Conservation (phyloP, 169 alveolate species). For the Eimeria sp. region DNA sequence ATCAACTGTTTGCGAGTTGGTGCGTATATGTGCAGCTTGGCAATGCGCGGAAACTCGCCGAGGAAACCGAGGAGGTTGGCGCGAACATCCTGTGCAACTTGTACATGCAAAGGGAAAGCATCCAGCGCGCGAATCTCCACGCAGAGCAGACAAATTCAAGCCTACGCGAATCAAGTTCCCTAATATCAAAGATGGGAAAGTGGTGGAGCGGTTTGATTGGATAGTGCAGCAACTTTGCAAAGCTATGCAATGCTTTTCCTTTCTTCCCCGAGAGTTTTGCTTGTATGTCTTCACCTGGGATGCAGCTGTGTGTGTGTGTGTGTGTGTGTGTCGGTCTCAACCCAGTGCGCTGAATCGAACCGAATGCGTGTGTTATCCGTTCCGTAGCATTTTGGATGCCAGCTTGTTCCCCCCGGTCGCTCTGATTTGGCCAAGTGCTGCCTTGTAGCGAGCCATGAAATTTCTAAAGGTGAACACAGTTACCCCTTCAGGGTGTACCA, state of each 20-base stretch:
- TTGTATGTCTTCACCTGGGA: neutral
- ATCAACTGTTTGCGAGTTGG: neutral
- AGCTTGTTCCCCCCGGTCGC: neutral
- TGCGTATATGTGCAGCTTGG: constrained; percentile 36
- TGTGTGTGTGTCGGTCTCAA: neutral
- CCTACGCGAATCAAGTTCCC: constrained; percentile 41
- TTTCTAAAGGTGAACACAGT: neutral
- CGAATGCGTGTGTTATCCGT: neutral
- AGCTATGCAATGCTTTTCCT: neutral
- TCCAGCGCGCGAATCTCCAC: constrained; percentile 58
- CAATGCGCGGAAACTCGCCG: constrained; percentile 70
- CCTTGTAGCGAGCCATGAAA: neutral
- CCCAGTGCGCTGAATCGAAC: neutral
- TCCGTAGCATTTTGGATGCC: neutral
- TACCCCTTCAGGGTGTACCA: neutral
- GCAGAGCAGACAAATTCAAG: constrained; percentile 65
- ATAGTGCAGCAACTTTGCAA: neutral
- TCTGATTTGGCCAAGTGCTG: neutral
- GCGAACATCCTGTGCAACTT: constrained; percentile 71
- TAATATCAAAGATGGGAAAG: constrained; percentile 66
- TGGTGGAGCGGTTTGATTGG: constrained; percentile 75
- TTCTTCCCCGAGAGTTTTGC: neutral
- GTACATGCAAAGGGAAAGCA: constrained; percentile 75
- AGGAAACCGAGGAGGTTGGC: constrained; percentile 67
- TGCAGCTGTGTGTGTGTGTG: neutral